phyloP scores from a whole-genome alignment of 116 monocot species.

The Cymodocea nodosa region DNA sequence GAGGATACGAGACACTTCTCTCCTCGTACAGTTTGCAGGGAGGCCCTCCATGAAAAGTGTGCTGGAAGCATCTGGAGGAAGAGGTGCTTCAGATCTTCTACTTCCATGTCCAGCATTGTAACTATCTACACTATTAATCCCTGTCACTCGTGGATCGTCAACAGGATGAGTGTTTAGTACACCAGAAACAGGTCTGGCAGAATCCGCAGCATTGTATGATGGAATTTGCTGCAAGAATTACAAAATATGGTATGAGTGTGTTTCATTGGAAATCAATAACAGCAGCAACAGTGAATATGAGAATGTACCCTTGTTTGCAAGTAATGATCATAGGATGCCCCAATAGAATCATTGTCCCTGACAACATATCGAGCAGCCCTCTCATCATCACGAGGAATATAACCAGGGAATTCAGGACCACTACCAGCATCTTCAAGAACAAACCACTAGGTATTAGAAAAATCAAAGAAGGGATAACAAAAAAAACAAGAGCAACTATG shows the following conservation, averaged over 20 bases:
- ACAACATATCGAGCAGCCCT: constrained; percentile 16
- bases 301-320: constrained; percentile 34
- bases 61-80: constrained; percentile 81
- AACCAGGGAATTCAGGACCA: constrained; percentile 31
- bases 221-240: constrained; percentile 17
- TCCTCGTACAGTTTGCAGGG: constrained; percentile 62
- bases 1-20: constrained; percentile 99
- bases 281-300: neutral
- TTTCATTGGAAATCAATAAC: neutral
- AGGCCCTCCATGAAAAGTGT: constrained; percentile 86
- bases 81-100: constrained; percentile 45
- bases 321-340: constrained; percentile 52
- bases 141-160: constrained; percentile 36
- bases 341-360: constrained; percentile 37
- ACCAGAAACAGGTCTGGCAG: constrained; percentile 23
- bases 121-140: constrained; percentile 27
- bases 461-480: neutral
- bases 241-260: neutral
- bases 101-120: constrained; percentile 13
- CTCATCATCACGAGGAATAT: constrained; percentile 46
- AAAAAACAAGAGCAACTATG: too few relatives aligned
- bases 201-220: constrained; percentile 25
- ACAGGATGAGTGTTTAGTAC: constrained; percentile 23
- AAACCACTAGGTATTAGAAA: neutral
- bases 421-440: constrained; percentile 11